Evolutionary conservation across 495 filamentous ascomycete species (phyloP), one percentile per base, ranked within the genome.

Genomic region (Apiosordaria backusii): DNA sequence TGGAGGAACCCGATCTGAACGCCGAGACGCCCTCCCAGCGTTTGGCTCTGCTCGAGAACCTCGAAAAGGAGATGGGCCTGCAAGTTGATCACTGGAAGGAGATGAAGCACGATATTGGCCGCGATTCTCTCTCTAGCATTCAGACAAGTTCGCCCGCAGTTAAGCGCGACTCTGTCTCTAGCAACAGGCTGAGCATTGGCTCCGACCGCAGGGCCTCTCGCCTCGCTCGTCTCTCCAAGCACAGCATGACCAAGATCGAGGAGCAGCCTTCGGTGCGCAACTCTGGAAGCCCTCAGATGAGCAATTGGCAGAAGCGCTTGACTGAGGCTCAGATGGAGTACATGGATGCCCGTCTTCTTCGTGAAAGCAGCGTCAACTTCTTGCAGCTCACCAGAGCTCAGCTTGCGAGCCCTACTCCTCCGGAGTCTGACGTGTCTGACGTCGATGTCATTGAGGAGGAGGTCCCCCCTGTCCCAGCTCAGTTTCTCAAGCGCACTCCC

Each of bases 41-140:
- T 23, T 68, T 82, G 18, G 77, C 73, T 13, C 72, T 86, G 0
- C 73, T 86, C 5, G 79, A 82, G 65, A 80, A 83, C 62, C 69
- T 86, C 0, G 84, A 86, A 63, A 77, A 76, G 61, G 84, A 86
- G 69, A 84, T 85, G 79, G 82, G 81, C 1, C 67, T 77, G 45
- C 76, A 84, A 68, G 80, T 82, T 61, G 76, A 78, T 26, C 78
- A 82, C 61, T 85, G 83, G 84, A 76, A 80, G 65, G 76, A 79
- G 59, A 75, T 83, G 64, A 80, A 81, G 63, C 74, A 76, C n/a
- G 79, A 82, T 40, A 67, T 83, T 35, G 71, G 64, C 19, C 77
- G 79, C 52, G 79, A 84, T 66, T 86, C 84, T 1, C 71, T 82
- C 65, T 83, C 81, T 3, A 81, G 74, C 63, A 68, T 81, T 18